Base-by-base conservation (phyloP, 805 yeast genomes). In the Alloascoidea africana region DNA sequence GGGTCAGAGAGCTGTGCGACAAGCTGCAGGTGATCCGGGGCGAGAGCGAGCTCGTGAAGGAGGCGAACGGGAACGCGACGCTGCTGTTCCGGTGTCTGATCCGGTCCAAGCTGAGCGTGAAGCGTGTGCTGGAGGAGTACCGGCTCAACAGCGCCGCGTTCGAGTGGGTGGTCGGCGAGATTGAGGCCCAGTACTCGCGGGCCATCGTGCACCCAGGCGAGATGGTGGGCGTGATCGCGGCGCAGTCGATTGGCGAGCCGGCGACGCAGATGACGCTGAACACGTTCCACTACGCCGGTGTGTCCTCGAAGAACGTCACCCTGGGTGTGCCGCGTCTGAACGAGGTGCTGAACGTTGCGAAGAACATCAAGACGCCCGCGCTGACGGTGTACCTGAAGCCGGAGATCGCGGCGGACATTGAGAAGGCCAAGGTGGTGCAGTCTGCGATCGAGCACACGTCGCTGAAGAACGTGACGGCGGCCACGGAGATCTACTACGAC, bases 311-410 rank as follows among this genome's bases (percentile, higher is more conserved):
- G 77, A 86, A 86, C 58, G 96, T 86, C 44, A 86, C 96, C 2
- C 73, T 89, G 46, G 96, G 96, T 74, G 96, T 86, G 54, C 96
- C 96, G 42, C 93, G 96, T 70, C 71, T 87, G 59, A 87, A 87
- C 73, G 97, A 87, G 66, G 91, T 91, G 73, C 72, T 91, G 60
- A 89, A 89, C 57, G 98, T 91, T 46, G 99, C 99, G 6, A 91
- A 91, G 65, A 89, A 84, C 52, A 87, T 91, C 69, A 91, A 89
- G 63, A 91, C 99, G n/a, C 99, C 99, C n/a, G 93, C 96, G 11
- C 67, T 89, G 55, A 86, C 96, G 5, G 95, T 89, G n/a, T 91
- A 87, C 56, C 64, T 91, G 56, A 69, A 83, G 36, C 76, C 77
- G 3, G 89, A 75, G 32, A 69, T 77, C 44, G 87, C 95, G 3